Evolutionary conservation across 306 rosid genomes (phyloP), one percentile per base, ranked within the genome.

Genomic region (Macrotyloma uniflorum): DNA sequence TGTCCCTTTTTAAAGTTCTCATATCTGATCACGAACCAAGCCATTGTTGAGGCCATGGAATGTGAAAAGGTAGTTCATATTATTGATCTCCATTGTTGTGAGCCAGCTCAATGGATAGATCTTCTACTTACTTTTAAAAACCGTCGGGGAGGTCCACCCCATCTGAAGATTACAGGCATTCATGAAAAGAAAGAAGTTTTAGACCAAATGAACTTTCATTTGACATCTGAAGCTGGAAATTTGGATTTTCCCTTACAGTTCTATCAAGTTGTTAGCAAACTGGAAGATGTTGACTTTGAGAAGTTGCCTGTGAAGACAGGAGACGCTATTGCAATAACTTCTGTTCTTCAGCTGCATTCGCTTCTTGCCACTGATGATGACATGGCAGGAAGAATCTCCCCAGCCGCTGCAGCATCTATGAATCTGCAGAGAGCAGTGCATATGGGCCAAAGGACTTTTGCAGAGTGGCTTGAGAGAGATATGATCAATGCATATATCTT

Each of bases 31-130:
- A 88, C 97, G 35, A 90, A 94, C 67, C 97, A 89, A 67, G 95
- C 96, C n/a, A 92, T 92, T 55, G 53, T 90, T 4, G 97, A 94
- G 78, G 84, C 93, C 0, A 92, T 94, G 97, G 93, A 90, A 55
- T 87, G 87, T 15, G 97, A 94, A 77, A 80, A 76, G 50, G 72
- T 87, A 54, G 88, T 94, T 77, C 98, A 94, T 30, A 89, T 94
- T 6, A 87, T 94, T 70, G 98, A 94, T 86, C 91, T 92, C 16
- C 88, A 89, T 50, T 87, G 93, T 32, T 88, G 81, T 66, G 93
- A 92, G 69, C 97, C 95, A 28, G 89, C 91, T 0, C 97, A 94
- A 62, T 92, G 96, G 98, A 77, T 90, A 51, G 82, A 92, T 77
- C 85, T 92, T 68, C 64, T 94, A 12, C 88, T 74, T 38, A 90